Evolutionary conservation across 2,329 filamentous ascomycete species (phyloP), one percentile per base, ranked within the genome.

Genomic region (Bipolaris gigantea): DNA sequence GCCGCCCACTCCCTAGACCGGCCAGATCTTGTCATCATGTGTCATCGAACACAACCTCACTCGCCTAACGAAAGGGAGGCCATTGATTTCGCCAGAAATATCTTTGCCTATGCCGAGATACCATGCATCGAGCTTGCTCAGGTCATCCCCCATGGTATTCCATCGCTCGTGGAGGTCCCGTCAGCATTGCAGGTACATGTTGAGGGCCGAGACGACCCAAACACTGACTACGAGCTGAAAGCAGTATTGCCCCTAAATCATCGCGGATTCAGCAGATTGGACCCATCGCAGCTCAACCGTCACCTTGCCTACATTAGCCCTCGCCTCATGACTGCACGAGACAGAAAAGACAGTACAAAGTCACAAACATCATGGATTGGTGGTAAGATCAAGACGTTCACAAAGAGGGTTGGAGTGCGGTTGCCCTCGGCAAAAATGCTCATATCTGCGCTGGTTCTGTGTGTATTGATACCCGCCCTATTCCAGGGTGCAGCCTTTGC

Each of bases 221-320:
- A 59, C 19, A 42, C 52, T 48, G 61, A 67, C n/a, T 73, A 62
- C 43, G 53, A 64, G 23, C 35, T 67, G 15, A 60, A 69, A 42
- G 70, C 73, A 48, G 61, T 63, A 25, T 62, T 74, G 34, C 73
- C 71, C 11, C 60, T 74, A 35, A 69, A 73, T 38, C 55, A 70
- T 30, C 70, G 64, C 51, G 65, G 59, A 16, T 73, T 75, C 50
- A 59, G 65, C 18, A 61, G 65, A 13, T 63, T 75, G 23, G 69
- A 74, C 18, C 65, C 73, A 18, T 63, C 56, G n/a, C 67, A 74
- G 45, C 53, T 75, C 38, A 75, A 74, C 35, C 70, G 73, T n/a
- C 73, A 75, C 52, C 52, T 75, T 33, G 70, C 71, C 33, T 58
- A 60, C 19, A 67, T 75, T 42, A 70, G 63, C 35, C 64, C 68